Conservation (phyloP, 495 filamentous ascomycete genomes). For the Lepidopterella palustris region DNA sequence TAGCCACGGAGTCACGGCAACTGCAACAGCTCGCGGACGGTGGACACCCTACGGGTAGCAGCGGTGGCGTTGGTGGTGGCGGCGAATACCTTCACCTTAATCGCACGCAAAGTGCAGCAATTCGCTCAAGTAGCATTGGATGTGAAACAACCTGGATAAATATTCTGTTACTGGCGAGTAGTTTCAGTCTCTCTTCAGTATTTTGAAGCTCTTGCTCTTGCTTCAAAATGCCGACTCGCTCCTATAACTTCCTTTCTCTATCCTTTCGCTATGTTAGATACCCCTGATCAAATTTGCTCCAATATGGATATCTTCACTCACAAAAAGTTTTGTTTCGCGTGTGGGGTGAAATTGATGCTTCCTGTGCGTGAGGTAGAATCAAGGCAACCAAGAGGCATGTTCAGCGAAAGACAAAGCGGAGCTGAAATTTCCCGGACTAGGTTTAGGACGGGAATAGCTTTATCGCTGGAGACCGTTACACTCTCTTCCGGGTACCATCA, state of each 20-base stretch:
- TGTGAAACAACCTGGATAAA: not conserved
- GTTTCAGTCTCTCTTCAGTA: not conserved
- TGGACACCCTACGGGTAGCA: constrained; percentile 8
- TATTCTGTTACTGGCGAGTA: not conserved
- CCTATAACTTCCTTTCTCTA: too few species aligned
- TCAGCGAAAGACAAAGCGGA: too few species aligned
- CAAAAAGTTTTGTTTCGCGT: too few species aligned
- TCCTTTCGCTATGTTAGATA: not conserved
- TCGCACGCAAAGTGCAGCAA: constrained; percentile 6
- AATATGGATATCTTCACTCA: too few species aligned
- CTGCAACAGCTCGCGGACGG: constrained; percentile 20
- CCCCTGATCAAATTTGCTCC: too few species aligned
- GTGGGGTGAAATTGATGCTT: too few species aligned
- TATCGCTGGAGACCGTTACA: too few species aligned
- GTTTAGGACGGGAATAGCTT: too few species aligned
- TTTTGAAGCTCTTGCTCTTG: not conserved
- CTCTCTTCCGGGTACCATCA: too few species aligned
- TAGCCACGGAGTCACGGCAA: constrained; percentile 37
- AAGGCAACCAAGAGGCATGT: too few species aligned
- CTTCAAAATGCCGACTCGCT: not conserved
- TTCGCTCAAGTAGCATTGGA: not conserved
- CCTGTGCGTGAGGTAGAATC: too few species aligned
- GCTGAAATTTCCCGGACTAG: too few species aligned
- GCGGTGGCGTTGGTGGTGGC: not conserved
- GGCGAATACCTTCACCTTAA: not conserved